Percentiles rank a stretch among this genome's conserved stretches.
phyloP scores from a whole-genome alignment of 225 moss, liverwort and hornwort species.

The Pseudisothecium myosuroides region DNA sequence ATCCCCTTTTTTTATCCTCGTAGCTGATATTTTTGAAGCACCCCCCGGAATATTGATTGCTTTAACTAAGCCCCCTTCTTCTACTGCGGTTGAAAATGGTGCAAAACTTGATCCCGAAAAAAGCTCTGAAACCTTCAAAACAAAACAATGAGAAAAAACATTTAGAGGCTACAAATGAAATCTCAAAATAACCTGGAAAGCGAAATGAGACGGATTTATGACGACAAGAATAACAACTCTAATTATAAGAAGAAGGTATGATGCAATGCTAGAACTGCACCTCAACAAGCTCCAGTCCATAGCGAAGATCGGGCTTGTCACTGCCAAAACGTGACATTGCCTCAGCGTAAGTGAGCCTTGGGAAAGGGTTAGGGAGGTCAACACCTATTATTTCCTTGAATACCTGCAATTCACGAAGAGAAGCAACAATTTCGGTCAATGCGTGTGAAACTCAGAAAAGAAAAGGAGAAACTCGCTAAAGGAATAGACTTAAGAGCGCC shows the following conservation, averaged over 20 bases:
- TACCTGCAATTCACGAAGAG: slow-evolving; percentile 27
- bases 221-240: not conserved
- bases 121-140: slow-evolving; percentile 60
- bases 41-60: slow-evolving; percentile 72
- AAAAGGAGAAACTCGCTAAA: not conserved
- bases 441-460: not conserved
- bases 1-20: slow-evolving; percentile 89
- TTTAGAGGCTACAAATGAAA: not conserved
- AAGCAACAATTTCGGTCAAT: not conserved
- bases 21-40: slow-evolving; percentile 66
- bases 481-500: not conserved
- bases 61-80: slow-evolving; percentile 66
- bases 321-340: slow-evolving; percentile 89
- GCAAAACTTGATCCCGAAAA: slow-evolving; percentile 60
- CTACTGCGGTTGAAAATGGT: slow-evolving; percentile 67
- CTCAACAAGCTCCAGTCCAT: slow-evolving; percentile 75
- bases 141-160: not conserved
- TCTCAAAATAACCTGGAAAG: not conserved
- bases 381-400: slow-evolving; percentile 63
- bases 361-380: slow-evolving; percentile 78
- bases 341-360: slow-evolving; percentile 73
- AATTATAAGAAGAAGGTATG: not conserved
- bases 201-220: not conserved
- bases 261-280: slow-evolving; percentile 8
- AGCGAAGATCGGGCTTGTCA: slow-evolving; percentile 95